A percentile compares a stretch with the other conserved stretches of the same genome.
These are phyloP conservation scores for Leccinum aurantiacum DNA, from an alignment of 768 basidiomycete species.

Conservation along the genomic window DNA sequence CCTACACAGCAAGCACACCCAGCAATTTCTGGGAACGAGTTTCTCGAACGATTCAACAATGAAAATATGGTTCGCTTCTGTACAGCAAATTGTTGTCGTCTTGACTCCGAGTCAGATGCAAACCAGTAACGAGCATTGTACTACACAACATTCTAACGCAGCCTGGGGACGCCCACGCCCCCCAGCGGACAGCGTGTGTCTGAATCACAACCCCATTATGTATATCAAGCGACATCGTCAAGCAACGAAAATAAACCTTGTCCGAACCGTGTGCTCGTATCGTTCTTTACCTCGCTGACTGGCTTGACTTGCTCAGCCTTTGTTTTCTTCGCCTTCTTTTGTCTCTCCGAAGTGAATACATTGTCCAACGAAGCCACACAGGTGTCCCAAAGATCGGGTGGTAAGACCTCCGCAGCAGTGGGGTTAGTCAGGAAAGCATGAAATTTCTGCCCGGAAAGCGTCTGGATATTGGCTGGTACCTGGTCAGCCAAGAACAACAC, in stretches of 20 bases:
- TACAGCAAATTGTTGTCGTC: too few relatives aligned
- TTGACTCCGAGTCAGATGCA: too few relatives aligned
- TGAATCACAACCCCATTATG: not conserved
- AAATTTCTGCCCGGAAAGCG: conserved; percentile 60
- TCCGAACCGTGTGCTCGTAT: conserved; percentile 10
- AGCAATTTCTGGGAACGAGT: too few relatives aligned
- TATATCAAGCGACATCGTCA: conserved; percentile 35
- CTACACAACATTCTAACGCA: not conserved
- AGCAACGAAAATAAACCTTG: conserved; percentile 42
- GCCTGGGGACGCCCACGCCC: not conserved
- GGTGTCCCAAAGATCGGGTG: conserved; percentile 46
- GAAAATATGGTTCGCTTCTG: too few relatives aligned
- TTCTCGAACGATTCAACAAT: too few relatives aligned
- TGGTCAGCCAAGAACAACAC: conserved; percentile 54
- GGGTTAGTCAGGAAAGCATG: conserved; percentile 50
- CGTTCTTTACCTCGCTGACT: conserved; percentile 26
- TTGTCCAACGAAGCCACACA: conserved; percentile 46
- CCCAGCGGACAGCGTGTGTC: not conserved
- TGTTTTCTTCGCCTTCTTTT: conserved; percentile 44
- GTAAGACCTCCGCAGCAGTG: conserved; percentile 21
- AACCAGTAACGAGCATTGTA: too few relatives aligned
- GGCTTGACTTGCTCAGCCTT: conserved; percentile 19
- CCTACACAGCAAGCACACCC: too few relatives aligned
- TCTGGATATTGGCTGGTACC: conserved; percentile 45
- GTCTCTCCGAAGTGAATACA: conserved; percentile 47